phyloP scores from a whole-genome alignment of 179 eudicot genomes.

The Carnegiea gigantea region DNA sequence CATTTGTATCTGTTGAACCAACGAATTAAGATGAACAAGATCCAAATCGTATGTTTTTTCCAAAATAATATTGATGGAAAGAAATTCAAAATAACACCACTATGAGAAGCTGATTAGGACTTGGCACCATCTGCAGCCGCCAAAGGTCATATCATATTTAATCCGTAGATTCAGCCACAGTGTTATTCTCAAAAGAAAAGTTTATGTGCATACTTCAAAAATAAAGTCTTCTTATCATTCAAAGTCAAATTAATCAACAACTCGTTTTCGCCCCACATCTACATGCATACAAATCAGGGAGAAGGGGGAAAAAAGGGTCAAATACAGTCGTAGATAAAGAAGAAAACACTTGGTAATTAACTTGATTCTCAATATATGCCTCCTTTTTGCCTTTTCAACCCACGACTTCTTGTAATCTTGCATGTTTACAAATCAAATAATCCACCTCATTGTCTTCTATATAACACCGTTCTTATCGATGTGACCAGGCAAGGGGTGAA shows the following conservation, averaged over 20 bases:
- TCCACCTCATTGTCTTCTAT: neutral
- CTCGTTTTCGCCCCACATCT: conserved; percentile 1
- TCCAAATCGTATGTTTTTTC: too few relatives aligned
- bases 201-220: neutral
- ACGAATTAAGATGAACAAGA: too few relatives aligned
- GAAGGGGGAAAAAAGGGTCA: neutral
- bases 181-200: neutral
- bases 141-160: neutral
- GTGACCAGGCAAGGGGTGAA: too few relatives aligned
- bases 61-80: neutral
- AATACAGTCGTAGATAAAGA: neutral
- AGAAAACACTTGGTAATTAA: neutral
- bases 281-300: conserved; percentile 3
- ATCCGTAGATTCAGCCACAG: neutral
- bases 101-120: neutral
- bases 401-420: too few relatives aligned
- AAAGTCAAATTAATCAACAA: neutral
- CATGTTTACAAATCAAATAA: too few relatives aligned
- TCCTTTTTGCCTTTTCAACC: neutral
- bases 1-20: too few relatives aligned
- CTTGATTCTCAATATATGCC: neutral
- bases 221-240: neutral
- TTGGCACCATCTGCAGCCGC: neutral
- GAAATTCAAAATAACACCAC: neutral
- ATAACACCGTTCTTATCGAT: too few relatives aligned